Evolutionary conservation across 2,329 filamentous ascomycete species (phyloP).

Genomic region (Beauveria caledonica): DNA sequence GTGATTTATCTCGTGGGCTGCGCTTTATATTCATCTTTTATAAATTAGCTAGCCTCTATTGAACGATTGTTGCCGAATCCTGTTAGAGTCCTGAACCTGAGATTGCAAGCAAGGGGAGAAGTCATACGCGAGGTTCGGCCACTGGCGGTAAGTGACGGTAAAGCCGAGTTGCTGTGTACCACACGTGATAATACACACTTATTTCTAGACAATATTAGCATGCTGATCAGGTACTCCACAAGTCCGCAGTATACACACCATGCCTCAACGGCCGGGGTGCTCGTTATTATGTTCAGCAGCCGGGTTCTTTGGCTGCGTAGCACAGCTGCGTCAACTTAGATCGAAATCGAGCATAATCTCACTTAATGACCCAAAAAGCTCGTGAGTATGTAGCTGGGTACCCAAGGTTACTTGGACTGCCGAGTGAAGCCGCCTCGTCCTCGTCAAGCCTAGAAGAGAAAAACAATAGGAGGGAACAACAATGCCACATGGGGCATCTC

Average conservation of each 20-base stretch:
- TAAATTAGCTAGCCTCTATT: too few species aligned
- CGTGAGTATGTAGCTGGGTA: neutral
- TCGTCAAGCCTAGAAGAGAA: neutral
- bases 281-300: too few species aligned
- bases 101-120: neutral
- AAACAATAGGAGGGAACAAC: neutral
- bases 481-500: neutral
- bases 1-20: neutral
- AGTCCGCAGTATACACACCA: neutral
- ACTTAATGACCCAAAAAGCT: neutral
- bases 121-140: neutral
- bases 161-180: neutral
- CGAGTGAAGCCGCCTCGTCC: neutral
- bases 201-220: neutral
- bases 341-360: neutral
- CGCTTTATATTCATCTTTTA: neutral
- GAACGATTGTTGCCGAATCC: neutral
- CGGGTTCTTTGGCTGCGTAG: neutral
- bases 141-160: neutral
- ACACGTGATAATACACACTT: too few species aligned
- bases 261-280: too few species aligned
- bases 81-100: neutral
- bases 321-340: neutral
- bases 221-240: neutral
- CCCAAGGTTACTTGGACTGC: neutral